These are phyloP conservation scores for Citropsis articulata DNA, from an alignment of 345 rosid species.

Conservation along the genomic window DNA sequence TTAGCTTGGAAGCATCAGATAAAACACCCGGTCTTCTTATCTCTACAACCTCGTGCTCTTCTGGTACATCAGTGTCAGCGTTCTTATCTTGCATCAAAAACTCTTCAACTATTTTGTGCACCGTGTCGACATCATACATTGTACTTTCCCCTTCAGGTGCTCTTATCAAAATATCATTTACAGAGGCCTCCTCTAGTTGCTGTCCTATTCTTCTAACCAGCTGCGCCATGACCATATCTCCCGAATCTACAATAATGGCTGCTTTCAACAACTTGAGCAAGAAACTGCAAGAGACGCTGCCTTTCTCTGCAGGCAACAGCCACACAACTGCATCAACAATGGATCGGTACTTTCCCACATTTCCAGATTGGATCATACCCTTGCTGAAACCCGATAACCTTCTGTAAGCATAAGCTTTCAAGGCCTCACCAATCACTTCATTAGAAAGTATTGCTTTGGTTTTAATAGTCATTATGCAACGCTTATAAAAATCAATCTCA, in stretches of 20 bases:
- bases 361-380: conserved; percentile 51
- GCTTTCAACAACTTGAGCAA: conserved; percentile 78
- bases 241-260: conserved; percentile 49
- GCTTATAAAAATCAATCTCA: conserved; percentile 61
- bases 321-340: conserved; percentile 53
- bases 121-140: conserved; percentile 60
- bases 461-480: conserved; percentile 48
- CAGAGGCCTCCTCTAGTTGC: conserved; percentile 79
- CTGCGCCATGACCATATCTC: conserved; percentile 41
- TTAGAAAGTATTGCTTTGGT: conserved; percentile 38
- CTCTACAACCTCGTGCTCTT: conserved; percentile 41
- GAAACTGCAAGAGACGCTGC: conserved; percentile 72
- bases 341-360: conserved; percentile 45
- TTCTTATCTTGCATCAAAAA: conserved; percentile 55
- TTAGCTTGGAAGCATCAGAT: conserved; percentile 79
- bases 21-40: conserved; percentile 49
- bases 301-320: conserved; percentile 66
- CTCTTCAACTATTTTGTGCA: conserved; percentile 53
- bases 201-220: conserved; percentile 60
- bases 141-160: conserved; percentile 47
- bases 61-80: conserved; percentile 39
- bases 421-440: conserved; percentile 81
- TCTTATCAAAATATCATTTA: conserved; percentile 57
- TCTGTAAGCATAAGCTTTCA: conserved; percentile 78
- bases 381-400: conserved; percentile 67